Conservation (phyloP, 352 stramenopile species). For the Blastocystis hominis region DNA sequence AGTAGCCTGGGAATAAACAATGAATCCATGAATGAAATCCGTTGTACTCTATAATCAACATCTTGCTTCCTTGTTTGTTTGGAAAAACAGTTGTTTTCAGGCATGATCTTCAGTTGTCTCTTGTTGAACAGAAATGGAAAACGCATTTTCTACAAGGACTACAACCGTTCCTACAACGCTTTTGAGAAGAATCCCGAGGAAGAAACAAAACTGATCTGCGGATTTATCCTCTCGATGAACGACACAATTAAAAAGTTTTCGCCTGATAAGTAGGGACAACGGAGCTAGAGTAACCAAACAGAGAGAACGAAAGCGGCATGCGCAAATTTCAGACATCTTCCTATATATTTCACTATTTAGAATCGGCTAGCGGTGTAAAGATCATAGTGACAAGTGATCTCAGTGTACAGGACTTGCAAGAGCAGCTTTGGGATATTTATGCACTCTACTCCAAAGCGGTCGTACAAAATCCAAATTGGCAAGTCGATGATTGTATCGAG, state of each 20-base stretch:
- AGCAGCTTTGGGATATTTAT: slow-evolving; percentile 37
- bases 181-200: slow-evolving; percentile 35
- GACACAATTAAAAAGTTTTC: slow-evolving; percentile 35
- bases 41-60: neutral
- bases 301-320: slow-evolving; percentile 22
- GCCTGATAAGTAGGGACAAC: neutral
- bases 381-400: slow-evolving; percentile 40
- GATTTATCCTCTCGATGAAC: slow-evolving; percentile 51
- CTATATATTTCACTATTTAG: slow-evolving; percentile 49
- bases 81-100: neutral
- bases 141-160: slow-evolving; percentile 42
- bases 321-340: slow-evolving; percentile 21
- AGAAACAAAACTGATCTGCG: slow-evolving; percentile 48
- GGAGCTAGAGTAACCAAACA: neutral
- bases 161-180: slow-evolving; percentile 20
- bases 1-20: slow-evolving; percentile 8
- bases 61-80: neutral
- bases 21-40: neutral
- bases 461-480: slow-evolving; percentile 42
- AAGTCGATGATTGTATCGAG: slow-evolving; percentile 21
- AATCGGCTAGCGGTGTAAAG: neutral
- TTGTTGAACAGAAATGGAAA: slow-evolving; percentile 35
- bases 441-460: neutral
- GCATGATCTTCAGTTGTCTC: slow-evolving; percentile 14
- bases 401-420: neutral